These are phyloP conservation scores for Erysimum cheiranthoides DNA, from an alignment of 345 rosid species.

Conservation along the genomic window DNA sequence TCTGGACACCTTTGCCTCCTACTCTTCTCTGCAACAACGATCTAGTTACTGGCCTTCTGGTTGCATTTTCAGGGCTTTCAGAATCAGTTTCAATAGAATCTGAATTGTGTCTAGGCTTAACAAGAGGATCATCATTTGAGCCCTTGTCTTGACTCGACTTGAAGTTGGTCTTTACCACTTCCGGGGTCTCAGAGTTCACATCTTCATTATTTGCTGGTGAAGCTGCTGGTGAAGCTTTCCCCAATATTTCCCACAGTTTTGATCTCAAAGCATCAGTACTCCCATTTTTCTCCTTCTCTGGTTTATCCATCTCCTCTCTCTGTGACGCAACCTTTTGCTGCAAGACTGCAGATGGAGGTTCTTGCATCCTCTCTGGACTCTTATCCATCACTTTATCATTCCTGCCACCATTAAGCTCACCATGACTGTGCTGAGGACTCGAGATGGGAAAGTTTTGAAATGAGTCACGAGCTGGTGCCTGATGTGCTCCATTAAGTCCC, in stretches of 20 bases:
- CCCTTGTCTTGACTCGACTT: conserved; percentile 46
- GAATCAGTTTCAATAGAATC: conserved; percentile 88
- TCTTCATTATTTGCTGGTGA: conserved; percentile 65
- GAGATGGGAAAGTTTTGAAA: conserved; percentile 42
- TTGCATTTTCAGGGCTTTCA: conserved; percentile 58
- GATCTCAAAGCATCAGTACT: conserved; percentile 71
- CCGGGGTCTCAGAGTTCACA: conserved; percentile 51
- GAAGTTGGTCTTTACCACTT: conserved; percentile 47
- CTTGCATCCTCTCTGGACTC: conserved; percentile 52
- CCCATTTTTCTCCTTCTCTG: conserved; percentile 47
- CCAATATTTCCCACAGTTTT: conserved; percentile 81
- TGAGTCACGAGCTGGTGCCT: conserved; percentile 42
- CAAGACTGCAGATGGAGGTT: conserved; percentile 55
- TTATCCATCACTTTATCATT: conserved; percentile 46
- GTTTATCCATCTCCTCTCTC: conserved; percentile 45
- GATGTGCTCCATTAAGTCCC: conserved; percentile 48
- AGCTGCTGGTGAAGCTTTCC: conserved; percentile 66
- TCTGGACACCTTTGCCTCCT: conserved; percentile 43
- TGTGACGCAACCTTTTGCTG: conserved; percentile 47
- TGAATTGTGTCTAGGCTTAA: conserved; percentile 59
- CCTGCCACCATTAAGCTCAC: conserved; percentile 46
- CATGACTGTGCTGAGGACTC: conserved; percentile 46
- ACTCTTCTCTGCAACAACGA: conserved; percentile 58
- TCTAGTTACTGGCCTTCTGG: conserved; percentile 66
- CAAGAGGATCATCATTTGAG: conserved; percentile 41